These are phyloP conservation scores for Pseudoturritis turrita DNA, from an alignment of 345 rosid species.

Conservation along the genomic window DNA sequence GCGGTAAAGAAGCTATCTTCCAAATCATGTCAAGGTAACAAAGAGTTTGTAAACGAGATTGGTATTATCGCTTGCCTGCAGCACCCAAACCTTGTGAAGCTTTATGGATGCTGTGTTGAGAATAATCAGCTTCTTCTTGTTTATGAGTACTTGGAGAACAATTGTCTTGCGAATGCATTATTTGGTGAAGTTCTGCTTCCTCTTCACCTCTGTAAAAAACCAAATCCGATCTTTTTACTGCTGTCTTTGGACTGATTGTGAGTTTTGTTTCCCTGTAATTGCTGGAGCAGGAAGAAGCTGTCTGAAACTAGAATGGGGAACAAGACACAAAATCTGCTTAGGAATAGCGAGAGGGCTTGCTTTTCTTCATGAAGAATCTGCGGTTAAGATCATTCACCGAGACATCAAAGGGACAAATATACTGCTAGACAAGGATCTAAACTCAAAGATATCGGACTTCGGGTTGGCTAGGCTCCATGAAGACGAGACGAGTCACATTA, in stretches of 20 bases:
- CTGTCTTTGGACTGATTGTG: no score
- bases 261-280: not conserved
- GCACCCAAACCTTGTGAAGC: slow-evolving; percentile 44
- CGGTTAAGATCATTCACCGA: slow-evolving; percentile 45
- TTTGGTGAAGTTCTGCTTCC: slow-evolving; percentile 26
- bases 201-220: not conserved
- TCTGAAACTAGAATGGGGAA: slow-evolving; percentile 24
- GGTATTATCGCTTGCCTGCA: slow-evolving; percentile 40
- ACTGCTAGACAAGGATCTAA: slow-evolving; percentile 42
- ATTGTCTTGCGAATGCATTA: slow-evolving; percentile 36
- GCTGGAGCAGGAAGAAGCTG: slow-evolving; percentile 5
- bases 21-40: slow-evolving; percentile 41
- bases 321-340: slow-evolving; percentile 24
- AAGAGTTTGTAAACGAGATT: slow-evolving; percentile 41
- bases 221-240: not conserved
- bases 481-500: slow-evolving; percentile 43
- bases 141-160: slow-evolving; percentile 46
- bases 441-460: slow-evolving; percentile 53
- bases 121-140: slow-evolving; percentile 36
- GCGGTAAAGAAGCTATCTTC: slow-evolving; percentile 44
- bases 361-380: slow-evolving; percentile 30
- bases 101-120: slow-evolving; percentile 45
- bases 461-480: slow-evolving; percentile 53
- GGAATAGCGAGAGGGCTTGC: slow-evolving; percentile 33
- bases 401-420: slow-evolving; percentile 54